Evolutionary conservation across 2,329 filamentous ascomycete genomes (phyloP), one percentile per base, ranked within the genome.

Genomic region (Fusarium chaquense): DNA sequence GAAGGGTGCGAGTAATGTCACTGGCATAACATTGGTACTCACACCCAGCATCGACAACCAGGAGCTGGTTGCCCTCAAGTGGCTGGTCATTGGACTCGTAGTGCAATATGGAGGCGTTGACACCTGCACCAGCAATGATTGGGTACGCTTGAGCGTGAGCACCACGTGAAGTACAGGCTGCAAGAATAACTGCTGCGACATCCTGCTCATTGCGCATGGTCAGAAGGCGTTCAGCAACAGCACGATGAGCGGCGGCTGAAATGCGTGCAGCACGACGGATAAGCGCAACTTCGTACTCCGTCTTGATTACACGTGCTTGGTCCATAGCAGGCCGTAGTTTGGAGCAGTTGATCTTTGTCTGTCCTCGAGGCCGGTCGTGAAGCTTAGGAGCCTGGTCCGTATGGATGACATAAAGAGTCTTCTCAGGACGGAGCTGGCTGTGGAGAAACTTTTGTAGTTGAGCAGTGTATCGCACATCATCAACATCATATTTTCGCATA

Each of bases 1-100:
- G 95, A 70, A 98, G 89, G 0, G 94, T 96, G 38, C 95, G 89
- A 0, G 96, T 98, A 30, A 98, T 89, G 78, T 98, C 95, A 60
- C 91, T 92, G 32, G 93, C 93, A 78, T 99, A 98, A 72, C 91
- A 90, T 50, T 89, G 82, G 80, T 90, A 97, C 79, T 98, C 95
- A 70, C 90, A 91, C 4, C 93, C 94, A 2, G 95, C 94, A 77
- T 99, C 95, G 6, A 99, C 83, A 22, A 97, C 90, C 33, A 98
- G 82, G 32, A 94, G 85, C 75, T 94, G 89, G 60, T 90, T 87
- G 28, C 90, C 89, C 4, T 82, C 81, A 20, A 98, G 86, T 2
- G 89, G 81, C 73, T 91, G 86, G 74, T 97, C 86, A 77, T 99
- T 98, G 55, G 86, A 88, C 44, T 87, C 86, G 78, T 99, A 99